Evolutionary conservation across 192 early-diverging fungal species (phyloP).

Genomic region (Coemansia sp.): DNA sequence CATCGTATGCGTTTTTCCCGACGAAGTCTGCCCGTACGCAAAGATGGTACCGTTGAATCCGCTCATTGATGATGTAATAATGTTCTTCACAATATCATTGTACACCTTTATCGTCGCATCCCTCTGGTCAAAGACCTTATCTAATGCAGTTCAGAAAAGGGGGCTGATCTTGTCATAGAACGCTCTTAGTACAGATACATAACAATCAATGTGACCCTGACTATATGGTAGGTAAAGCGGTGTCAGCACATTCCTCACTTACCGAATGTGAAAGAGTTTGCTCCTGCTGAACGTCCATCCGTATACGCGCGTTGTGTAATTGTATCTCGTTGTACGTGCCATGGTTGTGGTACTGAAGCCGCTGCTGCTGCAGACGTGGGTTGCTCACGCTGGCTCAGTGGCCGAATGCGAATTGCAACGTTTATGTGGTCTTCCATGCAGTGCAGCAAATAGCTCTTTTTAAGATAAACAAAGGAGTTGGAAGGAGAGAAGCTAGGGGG

Average conservation of each 20-base stretch:
- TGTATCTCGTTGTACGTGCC: slow-evolving; percentile 47
- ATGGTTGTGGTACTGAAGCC: slow-evolving; percentile 27
- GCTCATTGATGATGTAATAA: slow-evolving; percentile 72
- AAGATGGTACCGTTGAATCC: slow-evolving; percentile 98
- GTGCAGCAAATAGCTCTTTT: neutral
- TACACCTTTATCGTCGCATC: slow-evolving; percentile 47
- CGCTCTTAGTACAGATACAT: neutral
- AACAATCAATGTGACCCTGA: neutral
- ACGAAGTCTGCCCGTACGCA: slow-evolving; percentile 97
- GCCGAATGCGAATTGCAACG: slow-evolving; percentile 73
- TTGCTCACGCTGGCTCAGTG: slow-evolving; percentile 62
- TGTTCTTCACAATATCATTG: slow-evolving; percentile 55
- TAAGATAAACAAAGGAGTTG: slow-evolving; percentile 7
- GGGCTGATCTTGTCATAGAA: neutral
- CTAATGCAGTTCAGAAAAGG: slow-evolving; percentile 13
- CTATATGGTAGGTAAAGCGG: neutral
- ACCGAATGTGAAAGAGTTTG: slow-evolving; percentile 56
- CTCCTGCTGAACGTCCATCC: slow-evolving; percentile 30
- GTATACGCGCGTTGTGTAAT: slow-evolving; percentile 37
- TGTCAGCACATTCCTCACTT: slow-evolving; percentile 1
- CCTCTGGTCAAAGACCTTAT: slow-evolving; percentile 53
- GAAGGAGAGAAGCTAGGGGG: neutral
- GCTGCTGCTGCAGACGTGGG: slow-evolving; percentile 44
- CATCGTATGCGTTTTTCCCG: slow-evolving; percentile 88
- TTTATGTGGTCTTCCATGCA: slow-evolving; percentile 61